Conservation (phyloP, 2,329 filamentous ascomycete genomes). For the Trichoderma sp. region DNA sequence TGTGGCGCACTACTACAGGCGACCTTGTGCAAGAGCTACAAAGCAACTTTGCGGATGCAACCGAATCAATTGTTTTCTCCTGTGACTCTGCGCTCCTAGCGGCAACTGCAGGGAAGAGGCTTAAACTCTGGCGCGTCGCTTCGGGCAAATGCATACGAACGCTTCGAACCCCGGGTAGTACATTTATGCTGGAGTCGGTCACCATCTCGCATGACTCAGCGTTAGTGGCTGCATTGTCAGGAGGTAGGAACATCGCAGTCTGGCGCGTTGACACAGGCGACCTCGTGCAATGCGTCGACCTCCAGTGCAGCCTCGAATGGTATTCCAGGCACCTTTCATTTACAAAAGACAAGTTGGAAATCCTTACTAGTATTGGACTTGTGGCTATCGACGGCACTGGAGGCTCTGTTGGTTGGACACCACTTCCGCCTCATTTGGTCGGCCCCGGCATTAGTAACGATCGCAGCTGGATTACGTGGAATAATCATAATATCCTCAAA, state of each 20-base stretch:
- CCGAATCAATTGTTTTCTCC: neutral
- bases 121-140: neutral
- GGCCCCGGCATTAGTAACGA: neutral
- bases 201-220: neutral
- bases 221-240: neutral
- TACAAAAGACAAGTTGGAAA: neutral
- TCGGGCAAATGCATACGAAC: neutral
- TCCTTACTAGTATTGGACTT: neutral
- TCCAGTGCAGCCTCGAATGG: fast-evolving
- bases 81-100: neutral
- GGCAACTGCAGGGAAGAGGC: fast-evolving
- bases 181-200: neutral
- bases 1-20: neutral
- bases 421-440: neutral
- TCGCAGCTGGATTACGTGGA: neutral
- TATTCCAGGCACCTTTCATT: neutral
- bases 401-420: neutral
- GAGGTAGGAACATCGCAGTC: neutral
- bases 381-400: neutral
- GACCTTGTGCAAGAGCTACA: neutral
- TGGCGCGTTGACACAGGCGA: neutral
- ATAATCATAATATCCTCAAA: neutral
- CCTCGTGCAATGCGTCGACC: neutral
- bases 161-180: neutral
- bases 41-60: neutral